These are phyloP conservation scores for Hippophae rhamnoides DNA, from an alignment of 306 rosid species.

Conservation along the genomic window DNA sequence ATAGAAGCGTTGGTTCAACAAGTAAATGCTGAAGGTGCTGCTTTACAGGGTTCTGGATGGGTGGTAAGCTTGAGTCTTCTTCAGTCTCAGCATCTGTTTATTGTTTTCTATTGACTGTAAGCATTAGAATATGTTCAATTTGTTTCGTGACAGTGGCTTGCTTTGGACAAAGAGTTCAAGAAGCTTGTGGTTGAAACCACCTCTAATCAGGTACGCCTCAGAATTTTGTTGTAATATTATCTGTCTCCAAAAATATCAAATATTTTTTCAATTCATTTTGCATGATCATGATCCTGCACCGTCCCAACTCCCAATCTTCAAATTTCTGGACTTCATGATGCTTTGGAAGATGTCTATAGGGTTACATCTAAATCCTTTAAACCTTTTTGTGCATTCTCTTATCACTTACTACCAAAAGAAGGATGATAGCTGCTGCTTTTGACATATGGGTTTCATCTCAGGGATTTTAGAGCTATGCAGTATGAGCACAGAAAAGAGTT, in stretches of 20 bases:
- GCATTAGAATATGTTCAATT: constrained; percentile 6
- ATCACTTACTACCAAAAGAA: background rate
- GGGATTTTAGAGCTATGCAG: background rate
- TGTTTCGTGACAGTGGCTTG: constrained; percentile 76
- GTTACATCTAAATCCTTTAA: background rate
- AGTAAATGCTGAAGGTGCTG: constrained; percentile 82
- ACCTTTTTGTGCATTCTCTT: background rate
- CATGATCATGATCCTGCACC: background rate
- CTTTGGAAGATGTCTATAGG: background rate
- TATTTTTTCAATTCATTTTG: background rate
- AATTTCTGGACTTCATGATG: no score
- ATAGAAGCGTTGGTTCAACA: constrained; percentile 52
- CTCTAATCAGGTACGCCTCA: constrained; percentile 64
- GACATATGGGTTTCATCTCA: background rate
- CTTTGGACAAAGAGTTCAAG: constrained; percentile 79
- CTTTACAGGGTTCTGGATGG: constrained; percentile 98
- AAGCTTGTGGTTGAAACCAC: constrained; percentile 89
- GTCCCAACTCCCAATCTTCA: no score
- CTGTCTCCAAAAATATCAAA: background rate
- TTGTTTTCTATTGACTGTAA: constrained; percentile 10
- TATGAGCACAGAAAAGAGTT: background rate
- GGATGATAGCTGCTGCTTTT: background rate
- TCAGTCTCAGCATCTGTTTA: constrained; percentile 6
- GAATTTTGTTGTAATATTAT: background rate
- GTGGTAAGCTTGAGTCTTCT: constrained; percentile 57